Evolutionary conservation across 192 early-diverging fungal species (phyloP).

Genomic region (Endogone sp.): DNA sequence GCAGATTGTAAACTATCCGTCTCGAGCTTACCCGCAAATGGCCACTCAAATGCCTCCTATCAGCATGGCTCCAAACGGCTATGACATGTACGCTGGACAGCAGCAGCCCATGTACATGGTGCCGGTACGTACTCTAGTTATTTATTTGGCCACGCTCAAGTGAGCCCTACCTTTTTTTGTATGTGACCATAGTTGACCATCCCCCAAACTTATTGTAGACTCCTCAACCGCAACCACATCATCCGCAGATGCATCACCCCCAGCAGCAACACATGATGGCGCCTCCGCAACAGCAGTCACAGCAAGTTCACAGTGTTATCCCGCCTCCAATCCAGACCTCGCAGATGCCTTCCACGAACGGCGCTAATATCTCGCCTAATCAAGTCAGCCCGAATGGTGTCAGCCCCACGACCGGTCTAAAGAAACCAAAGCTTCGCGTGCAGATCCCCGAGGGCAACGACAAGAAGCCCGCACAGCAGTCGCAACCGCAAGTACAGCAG

Average conservation of each 20-base stretch:
- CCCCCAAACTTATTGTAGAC: background rate
- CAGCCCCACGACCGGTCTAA: slow-evolving; percentile 9
- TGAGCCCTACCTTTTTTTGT: background rate
- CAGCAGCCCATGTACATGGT: slow-evolving; percentile 28
- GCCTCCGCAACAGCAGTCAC: background rate
- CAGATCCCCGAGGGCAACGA: slow-evolving; percentile 9
- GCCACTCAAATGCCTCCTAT: no score
- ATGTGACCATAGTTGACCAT: background rate
- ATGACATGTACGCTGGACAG: slow-evolving; percentile 1
- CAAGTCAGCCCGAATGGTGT: slow-evolving; percentile 7
- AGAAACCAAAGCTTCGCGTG: slow-evolving; percentile 22
- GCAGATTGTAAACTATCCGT: no score
- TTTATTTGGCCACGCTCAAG: background rate
- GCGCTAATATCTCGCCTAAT: background rate
- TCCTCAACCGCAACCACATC: slow-evolving; percentile 6
- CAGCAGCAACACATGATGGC: background rate
- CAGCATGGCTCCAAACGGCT: background rate
- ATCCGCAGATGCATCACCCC: slow-evolving; percentile 7
- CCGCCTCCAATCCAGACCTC: background rate
- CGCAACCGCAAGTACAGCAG: slow-evolving; percentile 19
- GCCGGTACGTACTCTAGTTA: slow-evolving; percentile 13
- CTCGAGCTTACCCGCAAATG: no score
- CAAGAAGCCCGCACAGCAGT: slow-evolving; percentile 21
- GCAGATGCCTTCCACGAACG: background rate
- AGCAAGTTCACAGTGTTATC: background rate